These are phyloP conservation scores for Cordyceps tenuipes DNA, from an alignment of 2,329 filamentous ascomycete species.

Conservation along the genomic window DNA sequence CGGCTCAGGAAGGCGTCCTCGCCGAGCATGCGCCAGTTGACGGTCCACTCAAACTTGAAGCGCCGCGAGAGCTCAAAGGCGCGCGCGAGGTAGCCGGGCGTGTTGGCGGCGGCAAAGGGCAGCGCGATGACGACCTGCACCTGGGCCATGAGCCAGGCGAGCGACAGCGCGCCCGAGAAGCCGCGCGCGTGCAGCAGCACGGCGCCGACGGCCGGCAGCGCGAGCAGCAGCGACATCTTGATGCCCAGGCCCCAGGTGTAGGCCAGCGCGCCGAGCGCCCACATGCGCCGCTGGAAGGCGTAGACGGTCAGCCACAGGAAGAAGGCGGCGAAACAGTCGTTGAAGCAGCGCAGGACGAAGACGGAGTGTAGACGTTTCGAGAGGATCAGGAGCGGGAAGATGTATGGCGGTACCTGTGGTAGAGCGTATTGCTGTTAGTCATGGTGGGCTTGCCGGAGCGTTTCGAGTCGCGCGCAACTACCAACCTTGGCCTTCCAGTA, in stretches of 20 bases:
- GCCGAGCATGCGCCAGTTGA: slow-evolving; percentile 95
- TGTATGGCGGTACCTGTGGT: slow-evolving; percentile 67
- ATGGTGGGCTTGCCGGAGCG: neutral
- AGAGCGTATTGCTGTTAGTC: neutral
- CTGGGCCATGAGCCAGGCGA: slow-evolving; percentile 65
- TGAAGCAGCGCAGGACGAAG: slow-evolving; percentile 87
- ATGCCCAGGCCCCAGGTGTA: slow-evolving; percentile 79
- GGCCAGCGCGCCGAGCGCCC: slow-evolving; percentile 62
- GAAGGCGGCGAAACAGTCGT: slow-evolving; percentile 82
- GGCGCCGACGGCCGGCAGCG: slow-evolving; percentile 70
- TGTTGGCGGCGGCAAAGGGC: slow-evolving; percentile 62
- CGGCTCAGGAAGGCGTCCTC: slow-evolving; percentile 68
- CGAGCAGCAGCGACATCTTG: slow-evolving; percentile 87
- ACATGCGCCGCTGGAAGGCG: slow-evolving; percentile 64
- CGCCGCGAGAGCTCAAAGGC: slow-evolving; percentile 87
- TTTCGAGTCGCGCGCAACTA: neutral
- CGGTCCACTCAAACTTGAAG: slow-evolving; percentile 97
- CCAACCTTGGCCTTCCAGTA: slow-evolving; percentile 65
- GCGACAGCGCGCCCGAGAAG: slow-evolving; percentile 53
- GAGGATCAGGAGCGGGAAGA: slow-evolving; percentile 75
- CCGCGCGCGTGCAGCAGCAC: slow-evolving; percentile 69
- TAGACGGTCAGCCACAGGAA: slow-evolving; percentile 79
- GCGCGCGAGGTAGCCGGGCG: slow-evolving; percentile 63
- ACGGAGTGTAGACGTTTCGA: slow-evolving; percentile 93
- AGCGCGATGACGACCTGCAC: slow-evolving; percentile 60